Base-by-base conservation (phyloP, 306 rosid genomes). In the Fragaria ananassa region DNA sequence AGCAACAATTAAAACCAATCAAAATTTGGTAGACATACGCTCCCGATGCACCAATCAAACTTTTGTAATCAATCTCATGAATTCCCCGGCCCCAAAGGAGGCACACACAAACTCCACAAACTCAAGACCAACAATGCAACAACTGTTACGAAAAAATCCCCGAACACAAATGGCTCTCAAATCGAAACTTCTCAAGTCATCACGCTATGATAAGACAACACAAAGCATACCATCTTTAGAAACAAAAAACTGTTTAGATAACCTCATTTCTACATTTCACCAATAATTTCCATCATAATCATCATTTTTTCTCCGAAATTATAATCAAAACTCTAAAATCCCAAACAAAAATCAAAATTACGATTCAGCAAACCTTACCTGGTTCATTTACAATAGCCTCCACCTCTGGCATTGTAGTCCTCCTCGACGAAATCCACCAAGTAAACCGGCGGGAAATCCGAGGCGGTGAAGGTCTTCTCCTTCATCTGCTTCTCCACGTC, bases 401-500 rank as follows among this genome's bases (percentile, higher is more conserved):
- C 99, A 15, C 99, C 98, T 1, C 54, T 84, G 75, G 97, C 77
- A 72, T 91, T 76, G 3, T 37, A 1, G 47, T 93, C 98, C 85
- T 96, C 97, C 75, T 89, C 91, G 66, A 92, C 74, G 50, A 7
- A 7, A 35, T 67, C 68, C 8, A 81, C 88, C 63, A 93, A 88
- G 50, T 89, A 96, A 45, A 92, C 96, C 3, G 85, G 85, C 4
- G 99, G 99, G 29, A 96, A 91, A 8, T 92, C 95, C 3, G 89
- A 73, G 27, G 77, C 67, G 10, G 79, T 60, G 77, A 89, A 88
- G 13, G 88, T 80, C 54, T 57, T 78, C 77, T 91, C 98, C 82
- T 87, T 86, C 87, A 58, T 82, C 79, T 85, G 42, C 77, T 84
- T 80, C 85, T 80, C 91, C 29, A 89, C 79, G 34, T 92, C 93